Evolutionary conservation across 441 rosid genomes (phyloP).

Genomic region (Geranium incanum): DNA sequence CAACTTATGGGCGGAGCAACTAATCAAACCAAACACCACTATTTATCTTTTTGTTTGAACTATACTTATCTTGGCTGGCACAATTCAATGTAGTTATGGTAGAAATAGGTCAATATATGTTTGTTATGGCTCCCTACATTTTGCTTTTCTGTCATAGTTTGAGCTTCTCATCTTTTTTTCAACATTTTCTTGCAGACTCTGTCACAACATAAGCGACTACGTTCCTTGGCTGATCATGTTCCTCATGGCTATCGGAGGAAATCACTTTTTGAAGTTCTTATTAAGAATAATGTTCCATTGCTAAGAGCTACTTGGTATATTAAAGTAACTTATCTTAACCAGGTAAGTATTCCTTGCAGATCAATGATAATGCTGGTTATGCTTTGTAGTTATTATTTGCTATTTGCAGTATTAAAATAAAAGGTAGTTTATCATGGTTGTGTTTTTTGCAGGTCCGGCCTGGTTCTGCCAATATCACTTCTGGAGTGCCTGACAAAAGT

Average conservation of each 20-base stretch:
- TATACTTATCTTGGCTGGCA: no score
- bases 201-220: constrained; percentile 80
- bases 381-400: constrained; percentile 4
- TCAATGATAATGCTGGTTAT: neutral
- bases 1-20: neutral
- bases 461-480: constrained; percentile 49
- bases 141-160: neutral
- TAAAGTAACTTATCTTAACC: constrained; percentile 93
- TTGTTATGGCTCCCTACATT: neutral
- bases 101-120: no score
- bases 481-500: constrained; percentile 65
- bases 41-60: no score
- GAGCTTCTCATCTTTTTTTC: neutral
- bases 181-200: constrained; percentile 48
- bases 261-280: constrained; percentile 81
- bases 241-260: constrained; percentile 77
- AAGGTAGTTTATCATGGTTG: constrained; percentile 28
- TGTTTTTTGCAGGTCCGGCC: constrained; percentile 62
- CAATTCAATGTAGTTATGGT: no score
- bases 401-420: constrained; percentile 12
- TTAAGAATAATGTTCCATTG: constrained; percentile 90
- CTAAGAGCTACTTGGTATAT: constrained; percentile 96
- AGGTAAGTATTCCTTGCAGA: constrained; percentile 41
- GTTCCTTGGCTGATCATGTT: constrained; percentile 83
- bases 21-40: neutral